Base-by-base conservation (phyloP, 495 filamentous ascomycete genomes). In the Cenococcum geophilum region DNA sequence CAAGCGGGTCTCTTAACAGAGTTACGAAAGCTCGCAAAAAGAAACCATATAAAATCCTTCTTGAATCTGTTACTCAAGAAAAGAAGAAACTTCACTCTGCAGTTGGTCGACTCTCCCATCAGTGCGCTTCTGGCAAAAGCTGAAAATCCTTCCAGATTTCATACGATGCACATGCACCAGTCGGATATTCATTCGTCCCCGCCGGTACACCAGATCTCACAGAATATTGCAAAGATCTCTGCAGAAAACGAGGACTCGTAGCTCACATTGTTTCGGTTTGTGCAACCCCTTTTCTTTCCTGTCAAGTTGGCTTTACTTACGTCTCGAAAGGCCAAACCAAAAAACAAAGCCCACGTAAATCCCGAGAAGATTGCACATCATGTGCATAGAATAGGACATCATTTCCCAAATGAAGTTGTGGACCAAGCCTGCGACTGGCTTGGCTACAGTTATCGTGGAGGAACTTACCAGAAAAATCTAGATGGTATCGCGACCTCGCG, bases 131-230 rank as follows among this genome's bases (percentile, higher is more conserved):
- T 48, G 21, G 47, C 42, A 52, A 52, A 32, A 62, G 58, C 27
- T 36, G 49, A n/a, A 21, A 34, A 20, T 27, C n/a, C 5, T 55
- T 76, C 6, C 57, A 71, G 70, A 27, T 49, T 22, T 68, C 67
- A 22, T 71, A 60, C 22, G 72, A 75, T 51, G 66, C 68, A 14
- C 58, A 62, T 23, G 63, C 89, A 25, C 90, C 90, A 1, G 80
- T 78, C n/a, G 89, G 89, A 6, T 95, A 89, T 64, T 86, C 84
- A 25, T 95, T 91, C 69, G 84, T 96, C 57, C 86, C 89, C n/a
- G 81, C 85, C 55, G 91, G 91, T 22, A 84, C 89, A 68, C 89
- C 89, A 0, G 79, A 81, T 43, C 73, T 96, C 52, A 92, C 88
- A 5, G 80, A 78, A 12, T 75, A 76, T 25, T 95, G 91, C 77